Conservation (phyloP, 1,284 basidiomycete species). For the Tilletia horrida region DNA sequence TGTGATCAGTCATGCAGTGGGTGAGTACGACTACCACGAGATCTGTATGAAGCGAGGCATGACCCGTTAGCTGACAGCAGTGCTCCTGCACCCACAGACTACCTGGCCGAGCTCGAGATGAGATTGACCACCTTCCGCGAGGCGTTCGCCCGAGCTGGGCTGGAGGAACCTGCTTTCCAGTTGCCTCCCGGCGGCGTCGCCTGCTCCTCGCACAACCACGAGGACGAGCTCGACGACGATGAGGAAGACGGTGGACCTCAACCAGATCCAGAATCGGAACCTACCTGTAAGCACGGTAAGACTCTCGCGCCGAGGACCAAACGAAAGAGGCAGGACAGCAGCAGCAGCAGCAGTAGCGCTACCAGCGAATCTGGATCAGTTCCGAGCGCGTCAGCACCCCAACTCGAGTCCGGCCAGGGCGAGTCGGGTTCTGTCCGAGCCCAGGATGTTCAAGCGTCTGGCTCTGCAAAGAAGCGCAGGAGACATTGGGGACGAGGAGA, state of each 20-base stretch:
- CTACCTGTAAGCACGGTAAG: background rate
- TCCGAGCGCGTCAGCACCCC: background rate
- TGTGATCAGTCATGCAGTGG: slow-evolving; percentile 20
- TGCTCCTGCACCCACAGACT: background rate
- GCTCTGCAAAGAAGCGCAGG: background rate
- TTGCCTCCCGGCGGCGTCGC: background rate
- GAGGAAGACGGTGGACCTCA: background rate
- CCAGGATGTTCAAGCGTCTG: background rate
- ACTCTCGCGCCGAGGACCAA: background rate
- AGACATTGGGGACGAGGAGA: slow-evolving; percentile 14
- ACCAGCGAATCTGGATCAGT: background rate
- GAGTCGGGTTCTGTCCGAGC: background rate
- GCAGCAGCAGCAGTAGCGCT: background rate
- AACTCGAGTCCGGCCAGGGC: background rate
- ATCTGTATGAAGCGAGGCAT: background rate
- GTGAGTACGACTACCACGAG: slow-evolving; percentile 15
- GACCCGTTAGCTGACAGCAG: background rate
- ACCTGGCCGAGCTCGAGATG: slow-evolving; percentile 3
- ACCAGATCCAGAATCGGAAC: background rate
- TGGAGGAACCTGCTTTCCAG: background rate
- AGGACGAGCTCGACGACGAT: background rate
- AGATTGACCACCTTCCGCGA: background rate
- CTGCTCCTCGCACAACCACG: background rate
- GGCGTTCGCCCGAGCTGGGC: background rate
- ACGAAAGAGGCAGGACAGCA: slow-evolving; percentile 4